Conservation (phyloP, 1,284 basidiomycete genomes). For the Mycena sp. region DNA sequence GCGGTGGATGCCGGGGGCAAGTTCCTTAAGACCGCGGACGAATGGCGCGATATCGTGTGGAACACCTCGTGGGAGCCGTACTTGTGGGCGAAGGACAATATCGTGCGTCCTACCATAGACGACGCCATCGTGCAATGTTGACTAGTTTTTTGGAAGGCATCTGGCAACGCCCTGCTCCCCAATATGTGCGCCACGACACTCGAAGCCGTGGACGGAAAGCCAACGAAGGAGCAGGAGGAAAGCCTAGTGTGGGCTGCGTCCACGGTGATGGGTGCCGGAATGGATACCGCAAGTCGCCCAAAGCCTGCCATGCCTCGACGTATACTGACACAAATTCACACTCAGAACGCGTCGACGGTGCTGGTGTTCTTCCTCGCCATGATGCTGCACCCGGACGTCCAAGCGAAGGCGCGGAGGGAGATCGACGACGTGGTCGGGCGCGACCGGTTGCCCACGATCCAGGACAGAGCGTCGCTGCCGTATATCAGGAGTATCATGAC, state of each 20-base stretch:
- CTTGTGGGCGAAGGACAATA: not conserved
- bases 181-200: conserved; percentile 35
- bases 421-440: conserved; percentile 32
- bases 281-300: conserved; percentile 35
- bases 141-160: conserved; percentile 26
- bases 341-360: conserved; percentile 43
- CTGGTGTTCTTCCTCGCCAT: conserved; percentile 41
- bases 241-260: conserved; percentile 34
- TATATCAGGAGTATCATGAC: conserved; percentile 35
- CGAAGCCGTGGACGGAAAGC: conserved; percentile 24
- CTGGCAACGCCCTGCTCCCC: conserved; percentile 36
- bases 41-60: not conserved
- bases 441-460: conserved; percentile 50
- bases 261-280: conserved; percentile 35
- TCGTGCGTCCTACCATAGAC: not conserved
- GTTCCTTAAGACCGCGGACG: conserved; percentile 34
- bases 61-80: conserved; percentile 4
- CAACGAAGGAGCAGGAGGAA: conserved; percentile 27
- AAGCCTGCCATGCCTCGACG: no score
- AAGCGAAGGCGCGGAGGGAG: conserved; percentile 17
- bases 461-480: conserved; percentile 47
- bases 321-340: not conserved
- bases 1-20: conserved; percentile 39
- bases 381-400: conserved; percentile 12
- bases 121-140: conserved; percentile 9